A percentile compares a stretch with the other conserved stretches of the same genome.
These are phyloP conservation scores for Wickerhamiella slavikovae DNA, from an alignment of 805 yeast genomes.

Conservation along the genomic window DNA sequence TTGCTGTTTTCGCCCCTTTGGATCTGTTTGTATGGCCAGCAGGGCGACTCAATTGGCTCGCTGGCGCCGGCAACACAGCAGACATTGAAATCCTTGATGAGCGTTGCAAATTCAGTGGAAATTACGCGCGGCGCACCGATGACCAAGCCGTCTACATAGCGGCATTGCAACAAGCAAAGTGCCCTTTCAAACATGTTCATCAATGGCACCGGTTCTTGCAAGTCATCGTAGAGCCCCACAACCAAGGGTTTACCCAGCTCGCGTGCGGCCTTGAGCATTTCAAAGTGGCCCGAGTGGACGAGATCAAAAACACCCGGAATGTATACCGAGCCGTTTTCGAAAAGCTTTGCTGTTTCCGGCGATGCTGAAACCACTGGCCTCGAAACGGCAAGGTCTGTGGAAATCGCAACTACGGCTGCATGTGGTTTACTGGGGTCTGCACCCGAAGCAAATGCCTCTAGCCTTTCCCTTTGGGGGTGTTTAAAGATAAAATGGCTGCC, in stretches of 20 bases:
- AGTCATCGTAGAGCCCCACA: constrained; percentile 53
- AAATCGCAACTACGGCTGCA: constrained; percentile 8
- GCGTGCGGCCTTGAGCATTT: constrained; percentile 32
- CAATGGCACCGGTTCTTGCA: constrained; percentile 42
- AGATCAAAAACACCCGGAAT: constrained; percentile 79
- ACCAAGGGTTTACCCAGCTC: constrained; percentile 27
- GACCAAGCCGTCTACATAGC: constrained; percentile 59
- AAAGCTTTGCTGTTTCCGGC: constrained; percentile 3
- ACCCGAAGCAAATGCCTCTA: constrained; percentile 10
- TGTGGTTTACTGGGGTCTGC: constrained; percentile 8
- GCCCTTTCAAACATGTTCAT: constrained; percentile 80
- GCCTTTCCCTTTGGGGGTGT: constrained; percentile 5
- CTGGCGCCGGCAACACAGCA: constrained; percentile 27
- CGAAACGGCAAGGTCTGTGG: constrained; percentile 2
- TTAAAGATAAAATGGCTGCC: constrained; percentile 5
- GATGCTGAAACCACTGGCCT: constrained; percentile 5
- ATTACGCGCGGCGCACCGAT: constrained; percentile 36
- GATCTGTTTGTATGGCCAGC: too few species aligned
- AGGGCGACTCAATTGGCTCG: constrained; percentile 49
- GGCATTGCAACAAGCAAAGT: constrained; percentile 73
- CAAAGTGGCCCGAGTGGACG: constrained; percentile 85
- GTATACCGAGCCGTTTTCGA: constrained; percentile 22
- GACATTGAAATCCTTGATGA: constrained; percentile 21
- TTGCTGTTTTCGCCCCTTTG: constrained; percentile 41
- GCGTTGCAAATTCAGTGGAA: constrained; percentile 11